phyloP scores from a whole-genome alignment of 2,329 filamentous ascomycete genomes.

The Penicillium expansum region DNA sequence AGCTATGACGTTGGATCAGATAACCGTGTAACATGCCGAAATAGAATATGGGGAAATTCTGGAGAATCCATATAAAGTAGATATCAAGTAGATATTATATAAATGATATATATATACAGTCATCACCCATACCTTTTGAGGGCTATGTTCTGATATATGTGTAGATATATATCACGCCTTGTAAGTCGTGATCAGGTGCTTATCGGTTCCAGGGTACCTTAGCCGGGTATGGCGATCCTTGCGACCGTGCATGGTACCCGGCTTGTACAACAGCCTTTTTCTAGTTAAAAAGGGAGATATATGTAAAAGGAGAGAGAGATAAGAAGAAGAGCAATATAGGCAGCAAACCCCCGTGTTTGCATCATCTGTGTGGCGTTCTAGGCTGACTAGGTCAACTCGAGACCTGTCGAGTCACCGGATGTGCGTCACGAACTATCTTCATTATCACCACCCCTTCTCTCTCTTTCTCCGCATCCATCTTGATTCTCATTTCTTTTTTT shows the following conservation, averaged over 20 bases:
- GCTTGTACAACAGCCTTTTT: background rate
- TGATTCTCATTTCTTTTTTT: background rate
- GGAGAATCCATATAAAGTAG: background rate
- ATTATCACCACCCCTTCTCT: conserved; percentile 18
- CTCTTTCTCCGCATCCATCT: conserved; percentile 10
- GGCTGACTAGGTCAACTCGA: conserved; percentile 8
- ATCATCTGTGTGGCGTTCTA: conserved; percentile 6
- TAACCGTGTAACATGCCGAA: background rate
- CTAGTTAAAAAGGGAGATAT: background rate
- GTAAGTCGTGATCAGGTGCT: conserved; percentile 4
- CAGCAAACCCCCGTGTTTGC: conserved; percentile 1
- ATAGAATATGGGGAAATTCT: background rate
- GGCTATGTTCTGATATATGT: background rate
- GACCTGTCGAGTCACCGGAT: conserved; percentile 42
- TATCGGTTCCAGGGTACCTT: conserved; percentile 1
- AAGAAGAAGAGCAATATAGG: background rate
- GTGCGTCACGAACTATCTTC: conserved; percentile 38
- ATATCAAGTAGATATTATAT: background rate
- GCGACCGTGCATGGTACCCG: conserved; percentile 1
- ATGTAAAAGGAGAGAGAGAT: background rate
- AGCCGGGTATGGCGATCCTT: conserved; percentile 1
- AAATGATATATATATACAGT: background rate
- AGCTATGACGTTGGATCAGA: conserved; percentile 3
- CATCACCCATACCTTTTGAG: background rate
- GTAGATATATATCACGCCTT: background rate